A percentile compares a stretch with the other conserved stretches of the same genome.
phyloP scores from a whole-genome alignment of 805 yeast genomes.

The Candida maesae region DNA sequence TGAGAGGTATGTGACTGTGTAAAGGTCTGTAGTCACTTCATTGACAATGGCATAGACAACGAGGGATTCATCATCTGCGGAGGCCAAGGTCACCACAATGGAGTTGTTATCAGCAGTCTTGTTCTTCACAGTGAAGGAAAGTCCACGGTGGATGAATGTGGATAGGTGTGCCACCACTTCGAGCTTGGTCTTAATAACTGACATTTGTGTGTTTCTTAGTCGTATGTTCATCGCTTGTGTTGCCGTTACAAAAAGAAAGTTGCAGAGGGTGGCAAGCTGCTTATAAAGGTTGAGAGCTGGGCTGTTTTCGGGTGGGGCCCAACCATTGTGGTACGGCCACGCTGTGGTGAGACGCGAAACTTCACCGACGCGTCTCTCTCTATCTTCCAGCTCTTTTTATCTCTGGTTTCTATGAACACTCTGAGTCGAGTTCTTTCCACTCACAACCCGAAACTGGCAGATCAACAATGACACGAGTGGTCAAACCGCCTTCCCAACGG shows the following conservation, averaged over 20 bases:
- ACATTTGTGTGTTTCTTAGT: constrained; percentile 4
- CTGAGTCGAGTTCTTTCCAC: too few relatives aligned
- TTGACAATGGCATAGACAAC: neutral
- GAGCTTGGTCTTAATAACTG: neutral
- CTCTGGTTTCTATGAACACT: too few relatives aligned
- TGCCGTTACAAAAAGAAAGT: too few relatives aligned
- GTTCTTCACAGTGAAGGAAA: constrained; percentile 1
- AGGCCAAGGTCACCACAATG: neutral
- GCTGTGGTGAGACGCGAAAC: too few relatives aligned
- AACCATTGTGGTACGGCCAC: too few relatives aligned
- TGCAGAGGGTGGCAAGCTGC: too few relatives aligned
- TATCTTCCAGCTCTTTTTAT: neutral
- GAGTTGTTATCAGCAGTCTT: neutral
- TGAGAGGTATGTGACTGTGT: neutral
- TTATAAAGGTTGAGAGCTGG: too few relatives aligned
- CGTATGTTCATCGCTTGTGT: too few relatives aligned
- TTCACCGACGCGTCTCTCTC: too few relatives aligned
- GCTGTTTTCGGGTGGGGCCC: too few relatives aligned
- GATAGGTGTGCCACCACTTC: constrained; percentile 8
- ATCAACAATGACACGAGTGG: neutral
- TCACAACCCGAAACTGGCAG: too few relatives aligned
- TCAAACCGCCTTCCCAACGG: too few relatives aligned
- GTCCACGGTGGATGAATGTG: constrained; percentile 5
- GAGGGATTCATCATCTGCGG: neutral
- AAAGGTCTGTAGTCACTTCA: neutral